Evolutionary conservation across 805 yeast species (phyloP), one percentile per base, ranked within the genome.

Genomic region (Candida suzukii): DNA sequence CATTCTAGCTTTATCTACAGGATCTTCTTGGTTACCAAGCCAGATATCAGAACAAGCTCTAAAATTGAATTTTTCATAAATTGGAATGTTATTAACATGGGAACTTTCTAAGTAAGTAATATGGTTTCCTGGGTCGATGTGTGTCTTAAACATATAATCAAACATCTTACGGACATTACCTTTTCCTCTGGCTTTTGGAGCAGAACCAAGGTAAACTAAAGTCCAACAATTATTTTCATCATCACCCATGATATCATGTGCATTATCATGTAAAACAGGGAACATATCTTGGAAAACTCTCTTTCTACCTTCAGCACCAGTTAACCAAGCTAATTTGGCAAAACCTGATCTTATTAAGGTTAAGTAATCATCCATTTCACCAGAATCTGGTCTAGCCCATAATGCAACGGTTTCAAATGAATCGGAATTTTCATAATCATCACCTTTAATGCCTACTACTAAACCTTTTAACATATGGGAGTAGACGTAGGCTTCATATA

Each of bases 301-400:
- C 30, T 63, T 58, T 40, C 75, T 67, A 35, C 80, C 76, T 41
- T 61, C 69, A 10, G 66, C 58, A 31, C 74, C 77, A 30, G 70
- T 60, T 43, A 67, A 48, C 59, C 75, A 67, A 58, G 78, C 77
- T 28, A 76, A 61, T 51, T 66, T 61, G 24, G 70, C 72, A 58
- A 70, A 76, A 6, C 80, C 81, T 9, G 79, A 63, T 46, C 71
- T 66, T 61, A 74, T 66, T 46, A 76, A 54, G 19, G 71, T 72
- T 32, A 67, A 46, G 51, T 69, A 72, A 38, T 68, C 61, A 39
- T 74, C 76, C 36, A 73, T 53, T 3, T 72, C 71, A 10, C 61
- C 66, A 21, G 58, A 47, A 12, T 64, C 67, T 5, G 81, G 80
- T 24, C 60, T 61, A 12, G 75, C 61, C 79, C 80, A 76, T 20